Evolutionary conservation across 768 basidiomycete genomes (phyloP).

Genomic region (Lactifluus volemus): DNA sequence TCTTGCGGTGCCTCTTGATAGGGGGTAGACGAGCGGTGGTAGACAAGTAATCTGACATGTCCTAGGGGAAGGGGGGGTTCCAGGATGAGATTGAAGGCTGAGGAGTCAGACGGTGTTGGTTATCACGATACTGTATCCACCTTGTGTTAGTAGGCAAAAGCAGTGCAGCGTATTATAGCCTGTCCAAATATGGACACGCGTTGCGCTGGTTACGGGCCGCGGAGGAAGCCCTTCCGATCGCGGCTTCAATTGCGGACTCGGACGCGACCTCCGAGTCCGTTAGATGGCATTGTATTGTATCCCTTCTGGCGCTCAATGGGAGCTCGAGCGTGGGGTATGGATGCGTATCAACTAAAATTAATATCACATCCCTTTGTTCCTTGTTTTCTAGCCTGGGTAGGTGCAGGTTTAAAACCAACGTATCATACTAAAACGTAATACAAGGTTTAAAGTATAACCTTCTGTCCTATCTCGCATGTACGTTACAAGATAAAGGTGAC

Average conservation of each 20-base stretch:
- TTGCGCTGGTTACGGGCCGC: no score
- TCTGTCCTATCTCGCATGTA: not conserved
- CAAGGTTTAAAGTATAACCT: not conserved
- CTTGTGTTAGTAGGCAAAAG: no score
- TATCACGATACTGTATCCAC: no score
- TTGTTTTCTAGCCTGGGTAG: not conserved
- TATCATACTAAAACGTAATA: not conserved
- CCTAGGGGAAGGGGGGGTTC: no score
- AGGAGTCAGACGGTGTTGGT: no score
- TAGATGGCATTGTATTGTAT: conserved; percentile 22
- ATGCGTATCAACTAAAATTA: not conserved
- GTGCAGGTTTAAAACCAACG: not conserved
- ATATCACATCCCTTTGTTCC: not conserved
- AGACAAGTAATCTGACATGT: no score
- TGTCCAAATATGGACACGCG: no score
- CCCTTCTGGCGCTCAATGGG: conserved; percentile 25
- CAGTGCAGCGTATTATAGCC: no score
- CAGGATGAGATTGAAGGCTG: no score
- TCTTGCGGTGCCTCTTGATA: no score
- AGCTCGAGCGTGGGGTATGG: conserved; percentile 3
- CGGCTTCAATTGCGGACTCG: conserved; percentile 21
- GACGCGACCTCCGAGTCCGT: conserved; percentile 20
- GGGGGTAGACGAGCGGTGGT: no score
- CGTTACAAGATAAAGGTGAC: not conserved
- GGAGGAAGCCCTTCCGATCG: conserved; percentile 15